Evolutionary conservation across 1,284 basidiomycete genomes (phyloP).

Genomic region (Athelia sp.): DNA sequence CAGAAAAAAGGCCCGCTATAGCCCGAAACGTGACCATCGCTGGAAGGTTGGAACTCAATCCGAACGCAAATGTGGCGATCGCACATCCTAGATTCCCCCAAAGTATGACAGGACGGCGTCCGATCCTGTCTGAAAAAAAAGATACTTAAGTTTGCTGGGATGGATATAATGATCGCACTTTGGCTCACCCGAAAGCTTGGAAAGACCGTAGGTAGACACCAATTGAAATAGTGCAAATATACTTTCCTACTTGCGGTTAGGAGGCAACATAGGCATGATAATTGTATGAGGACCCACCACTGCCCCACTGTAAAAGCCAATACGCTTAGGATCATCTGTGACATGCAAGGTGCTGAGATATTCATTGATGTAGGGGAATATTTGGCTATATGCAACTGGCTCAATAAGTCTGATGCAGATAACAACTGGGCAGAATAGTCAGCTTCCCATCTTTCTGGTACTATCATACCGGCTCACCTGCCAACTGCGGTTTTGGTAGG

Average conservation of each 20-base stretch:
- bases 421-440: slow-evolving; percentile 15
- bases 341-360: slow-evolving; percentile 31
- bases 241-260: slow-evolving; percentile 41
- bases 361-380: slow-evolving; percentile 35
- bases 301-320: slow-evolving; percentile 37
- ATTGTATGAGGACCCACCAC: slow-evolving; percentile 20
- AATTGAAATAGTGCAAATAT: slow-evolving; percentile 59
- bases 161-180: not conserved
- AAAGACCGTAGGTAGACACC: slow-evolving; percentile 60
- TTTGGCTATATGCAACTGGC: slow-evolving; percentile 32
- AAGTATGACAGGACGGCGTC: slow-evolving; percentile 58
- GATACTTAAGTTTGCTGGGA: not conserved
- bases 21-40: slow-evolving; percentile 41
- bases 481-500: slow-evolving; percentile 14
- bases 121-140: slow-evolving; percentile 40
- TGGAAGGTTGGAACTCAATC: slow-evolving; percentile 48
- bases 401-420: slow-evolving; percentile 32
- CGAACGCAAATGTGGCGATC: slow-evolving; percentile 47
- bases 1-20: slow-evolving; percentile 55
- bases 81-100: slow-evolving; percentile 48
- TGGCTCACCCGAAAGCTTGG: slow-evolving; percentile 47
- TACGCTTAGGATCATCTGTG: slow-evolving; percentile 26
- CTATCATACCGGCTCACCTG: no score
- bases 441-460: no score
- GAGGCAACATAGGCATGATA: not conserved